A percentile compares a stretch with the other conserved stretches of the same genome.
Evolutionary conservation across 169 alveolate species (phyloP).

Genomic region (Plasmodium blacklocki): DNA sequence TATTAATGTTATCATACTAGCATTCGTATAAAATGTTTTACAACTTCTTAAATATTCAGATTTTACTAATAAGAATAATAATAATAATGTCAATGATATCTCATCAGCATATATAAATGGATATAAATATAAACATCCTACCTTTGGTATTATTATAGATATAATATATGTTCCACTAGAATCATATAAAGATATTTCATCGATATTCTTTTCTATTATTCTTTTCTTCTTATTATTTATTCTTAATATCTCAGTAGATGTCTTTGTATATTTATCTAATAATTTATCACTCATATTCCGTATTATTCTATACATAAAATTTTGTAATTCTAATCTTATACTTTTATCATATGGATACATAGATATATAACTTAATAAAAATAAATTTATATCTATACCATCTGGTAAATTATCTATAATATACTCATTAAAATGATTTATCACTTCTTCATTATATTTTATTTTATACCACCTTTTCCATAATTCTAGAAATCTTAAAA

Average conservation of each 20-base stretch:
- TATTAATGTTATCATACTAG: conserved; percentile 70
- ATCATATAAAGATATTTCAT: conserved; percentile 63
- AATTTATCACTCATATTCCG: conserved; percentile 14
- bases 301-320: conserved; percentile 19
- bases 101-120: conserved; percentile 75
- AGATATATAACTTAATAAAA: conserved; percentile 71
- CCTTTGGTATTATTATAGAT: conserved; percentile 52
- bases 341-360: conserved; percentile 76
- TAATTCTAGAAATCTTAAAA: conserved; percentile 32
- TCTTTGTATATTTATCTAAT: conserved; percentile 54
- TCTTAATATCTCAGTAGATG: conserved; percentile 45
- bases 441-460: conserved; percentile 11
- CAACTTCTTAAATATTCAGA: conserved; percentile 34
- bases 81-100: conserved; percentile 44
- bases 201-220: conserved; percentile 46
- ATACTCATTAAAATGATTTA: conserved; percentile 32
- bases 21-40: conserved; percentile 72
- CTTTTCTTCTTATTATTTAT: conserved; percentile 77
- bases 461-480: conserved; percentile 22
- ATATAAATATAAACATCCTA: conserved; percentile 60
- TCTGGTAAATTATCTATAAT: conserved; percentile 29
- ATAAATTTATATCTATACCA: conserved; percentile 27
- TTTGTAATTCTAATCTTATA: conserved; percentile 63
- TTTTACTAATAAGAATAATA: conserved; percentile 33
- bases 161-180: conserved; percentile 46